phyloP scores from a whole-genome alignment of 1,139 yeast genomes.

The Saccharomyces pastorianus region DNA sequence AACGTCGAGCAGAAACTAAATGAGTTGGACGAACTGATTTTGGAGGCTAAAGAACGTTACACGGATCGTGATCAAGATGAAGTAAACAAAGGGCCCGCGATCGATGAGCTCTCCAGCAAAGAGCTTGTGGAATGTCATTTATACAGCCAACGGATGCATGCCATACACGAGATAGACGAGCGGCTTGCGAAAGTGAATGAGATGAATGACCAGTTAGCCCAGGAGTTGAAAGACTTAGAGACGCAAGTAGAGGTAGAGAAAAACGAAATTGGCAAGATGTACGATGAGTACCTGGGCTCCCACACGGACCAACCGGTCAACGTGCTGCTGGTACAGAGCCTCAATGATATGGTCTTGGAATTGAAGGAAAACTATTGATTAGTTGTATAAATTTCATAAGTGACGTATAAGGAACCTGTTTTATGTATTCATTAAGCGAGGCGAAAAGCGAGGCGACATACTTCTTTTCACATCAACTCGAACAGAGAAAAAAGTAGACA shows the following conservation, averaged over 20 bases:
- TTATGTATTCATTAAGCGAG: neutral
- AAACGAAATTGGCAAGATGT: constrained; percentile 17
- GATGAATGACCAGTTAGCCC: constrained; percentile 24
- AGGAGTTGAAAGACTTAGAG: constrained; percentile 26
- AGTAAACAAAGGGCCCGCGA: constrained; percentile 10
- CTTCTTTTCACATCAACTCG: neutral
- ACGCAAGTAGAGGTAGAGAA: constrained; percentile 19
- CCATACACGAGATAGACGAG: constrained; percentile 25
- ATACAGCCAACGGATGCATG: constrained; percentile 26
- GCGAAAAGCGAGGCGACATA: neutral
- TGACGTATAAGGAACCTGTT: neutral
- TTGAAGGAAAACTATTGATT: constrained; percentile 12
- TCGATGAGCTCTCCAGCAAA: constrained; percentile 32
- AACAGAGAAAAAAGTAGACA: neutral
- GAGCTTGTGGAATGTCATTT: constrained; percentile 33
- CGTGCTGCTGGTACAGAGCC: constrained; percentile 22
- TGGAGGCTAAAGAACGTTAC: constrained; percentile 39
- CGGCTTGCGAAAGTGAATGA: constrained; percentile 25
- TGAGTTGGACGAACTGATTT: constrained; percentile 57
- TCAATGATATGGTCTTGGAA: constrained; percentile 25
- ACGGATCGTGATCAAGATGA: constrained; percentile 5
- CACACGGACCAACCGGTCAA: constrained; percentile 17
- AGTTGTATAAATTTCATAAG: neutral
- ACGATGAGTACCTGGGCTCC: constrained; percentile 23
- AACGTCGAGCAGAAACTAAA: constrained; percentile 49